Evolutionary conservation across 2,329 filamentous ascomycete genomes (phyloP), one percentile per base, ranked within the genome.

Genomic region (Uncinocarpus reesii): DNA sequence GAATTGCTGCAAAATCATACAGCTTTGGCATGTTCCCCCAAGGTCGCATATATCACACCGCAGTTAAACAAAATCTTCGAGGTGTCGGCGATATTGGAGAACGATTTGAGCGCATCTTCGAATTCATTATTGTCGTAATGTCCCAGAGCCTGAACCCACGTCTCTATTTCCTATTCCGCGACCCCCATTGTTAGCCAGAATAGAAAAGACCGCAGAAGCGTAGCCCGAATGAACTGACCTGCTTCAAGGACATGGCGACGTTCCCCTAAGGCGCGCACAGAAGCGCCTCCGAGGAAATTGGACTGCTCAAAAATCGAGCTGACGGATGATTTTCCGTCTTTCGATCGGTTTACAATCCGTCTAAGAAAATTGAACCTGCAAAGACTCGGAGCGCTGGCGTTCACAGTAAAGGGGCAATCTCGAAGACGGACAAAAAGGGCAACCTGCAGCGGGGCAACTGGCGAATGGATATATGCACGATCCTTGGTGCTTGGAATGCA

Each of bases 21-120:
- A 62, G 92, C 92, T 73, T 87, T 88, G 65, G 90, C 85, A 69
- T 98, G 92, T 65, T 96, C 88, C 57, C 92, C 92, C 15, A 98
- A 75, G 0, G 92, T 96, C 32, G 92, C 92, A 72, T 95, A 86
- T 59, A 98, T 96, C 32, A 98, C 90, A 58, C 92, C 92, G 68
- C 90, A 93, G 63, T 98, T 98, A 75, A 98, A 98, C 53, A 95
- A 75, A 54, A 98, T 98, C 74, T 95, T 96, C 58, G 92, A 95
- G 0, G 92, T 98, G 65, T 96, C 92, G 53, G 84, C 77, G 60
- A 98, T 95, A 57, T 76, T 79, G 54, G 86, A 84, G 63, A 98
- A 96, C 52, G 85, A 79, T 58, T 75, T 78, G 54, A 96, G 71
- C 23, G 92, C 81, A 56, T 90, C 84, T 61, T 96, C 90, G 69